Percentiles rank a stretch among this genome's conserved stretches.
Conservation (phyloP, 2,329 filamentous ascomycete genomes). For the Calycina marina region DNA sequence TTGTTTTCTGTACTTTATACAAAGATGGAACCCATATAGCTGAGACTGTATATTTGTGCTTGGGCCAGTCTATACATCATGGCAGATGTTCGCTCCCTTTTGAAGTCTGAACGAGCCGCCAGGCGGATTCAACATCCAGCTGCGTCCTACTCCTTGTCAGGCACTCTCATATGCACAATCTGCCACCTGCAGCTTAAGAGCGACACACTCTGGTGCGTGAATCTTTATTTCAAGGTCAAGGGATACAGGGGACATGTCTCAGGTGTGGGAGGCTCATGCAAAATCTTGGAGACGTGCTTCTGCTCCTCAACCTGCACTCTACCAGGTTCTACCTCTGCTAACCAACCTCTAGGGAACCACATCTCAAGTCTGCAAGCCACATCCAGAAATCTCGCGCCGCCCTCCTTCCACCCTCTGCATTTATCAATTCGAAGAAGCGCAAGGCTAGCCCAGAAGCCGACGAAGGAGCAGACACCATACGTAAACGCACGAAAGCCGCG, state of each 20-base stretch:
- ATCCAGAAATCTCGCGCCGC: conserved; percentile 9
- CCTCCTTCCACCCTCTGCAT: conserved; percentile 3
- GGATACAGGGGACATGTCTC: no score
- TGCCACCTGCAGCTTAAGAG: conserved; percentile 51
- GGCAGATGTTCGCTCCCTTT: conserved; percentile 66
- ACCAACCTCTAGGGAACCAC: no score
- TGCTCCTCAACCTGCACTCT: no score
- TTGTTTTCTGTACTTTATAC: no score
- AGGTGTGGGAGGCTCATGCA: no score
- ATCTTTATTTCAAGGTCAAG: no score
- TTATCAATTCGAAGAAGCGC: conserved; percentile 31
- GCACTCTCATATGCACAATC: conserved; percentile 51
- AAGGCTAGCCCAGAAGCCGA: conserved; percentile 29
- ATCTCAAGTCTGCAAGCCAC: conserved; percentile 35
- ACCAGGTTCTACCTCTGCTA: no score
- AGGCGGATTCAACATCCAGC: conserved; percentile 58
- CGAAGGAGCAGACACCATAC: conserved; percentile 24
- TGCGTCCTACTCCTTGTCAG: conserved; percentile 51
- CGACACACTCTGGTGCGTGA: conserved; percentile 53
- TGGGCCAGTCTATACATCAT: conserved; percentile 28
- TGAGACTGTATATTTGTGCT: no score
- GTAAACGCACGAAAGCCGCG: conserved; percentile 29
- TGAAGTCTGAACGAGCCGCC: conserved; percentile 62
- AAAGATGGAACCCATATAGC: no score
- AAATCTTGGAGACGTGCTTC: no score